These are phyloP conservation scores for Teratosphaeria nubilosa DNA, from an alignment of 2,329 filamentous ascomycete species.

Conservation along the genomic window DNA sequence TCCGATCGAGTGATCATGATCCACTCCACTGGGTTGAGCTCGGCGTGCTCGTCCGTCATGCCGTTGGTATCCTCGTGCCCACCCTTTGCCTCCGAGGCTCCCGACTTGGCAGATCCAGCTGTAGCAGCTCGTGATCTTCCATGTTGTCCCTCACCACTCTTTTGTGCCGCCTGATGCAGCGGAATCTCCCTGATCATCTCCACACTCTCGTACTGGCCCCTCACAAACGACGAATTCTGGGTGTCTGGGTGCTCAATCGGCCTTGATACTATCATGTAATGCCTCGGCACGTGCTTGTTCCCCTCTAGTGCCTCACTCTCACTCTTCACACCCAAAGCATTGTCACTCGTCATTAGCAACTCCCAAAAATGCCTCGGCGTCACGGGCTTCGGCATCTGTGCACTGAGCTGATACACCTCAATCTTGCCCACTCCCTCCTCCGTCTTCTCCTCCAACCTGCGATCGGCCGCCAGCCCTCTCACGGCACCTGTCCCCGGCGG, in stretches of 20 bases:
- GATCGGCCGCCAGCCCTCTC: constrained; percentile 76
- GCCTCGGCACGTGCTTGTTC: constrained; percentile 43
- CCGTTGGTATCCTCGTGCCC: constrained; percentile 21
- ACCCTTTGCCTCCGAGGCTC: constrained; percentile 28
- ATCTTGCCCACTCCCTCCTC: constrained; percentile 52
- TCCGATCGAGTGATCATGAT: constrained; percentile 87
- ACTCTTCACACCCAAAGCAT: constrained; percentile 40
- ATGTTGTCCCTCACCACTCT: constrained; percentile 8
- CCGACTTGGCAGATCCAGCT: constrained; percentile 32
- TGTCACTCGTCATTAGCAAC: constrained; percentile 57
- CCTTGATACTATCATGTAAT: constrained; percentile 80
- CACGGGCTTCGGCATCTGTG: constrained; percentile 82
- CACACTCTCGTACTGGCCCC: constrained; percentile 82
- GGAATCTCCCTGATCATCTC: constrained; percentile 83
- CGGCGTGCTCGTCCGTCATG: constrained; percentile 17
- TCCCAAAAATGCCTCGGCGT: constrained; percentile 82
- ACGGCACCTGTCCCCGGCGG: constrained; percentile 65
- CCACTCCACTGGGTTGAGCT: constrained; percentile 69
- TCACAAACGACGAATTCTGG: constrained; percentile 60
- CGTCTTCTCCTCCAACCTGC: constrained; percentile 53
- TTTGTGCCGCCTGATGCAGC: constrained; percentile 30
- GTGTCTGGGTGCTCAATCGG: constrained; percentile 70
- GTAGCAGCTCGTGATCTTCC: constrained; percentile 28
- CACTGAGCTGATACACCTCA: constrained; percentile 75
- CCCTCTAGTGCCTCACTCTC: constrained; percentile 21